phyloP scores from a whole-genome alignment of 345 rosid species.

The Hypericum androsaemum region DNA sequence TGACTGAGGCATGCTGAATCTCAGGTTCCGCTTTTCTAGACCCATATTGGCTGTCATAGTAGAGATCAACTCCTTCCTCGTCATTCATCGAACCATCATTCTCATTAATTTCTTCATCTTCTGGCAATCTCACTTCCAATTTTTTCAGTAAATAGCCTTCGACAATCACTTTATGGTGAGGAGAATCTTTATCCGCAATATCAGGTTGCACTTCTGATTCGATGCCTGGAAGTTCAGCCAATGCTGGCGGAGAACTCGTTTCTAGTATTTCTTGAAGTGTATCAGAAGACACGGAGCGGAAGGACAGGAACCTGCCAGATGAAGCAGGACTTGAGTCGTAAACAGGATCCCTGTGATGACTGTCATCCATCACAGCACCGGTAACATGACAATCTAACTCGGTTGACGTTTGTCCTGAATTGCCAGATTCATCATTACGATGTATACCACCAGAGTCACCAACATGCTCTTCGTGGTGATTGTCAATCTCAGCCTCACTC shows the following conservation, averaged over 20 bases:
- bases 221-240: slow-evolving; percentile 15
- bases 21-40: slow-evolving; percentile 17
- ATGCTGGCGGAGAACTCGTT: slow-evolving; percentile 17
- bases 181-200: slow-evolving; percentile 12
- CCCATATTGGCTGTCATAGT: slow-evolving; percentile 24
- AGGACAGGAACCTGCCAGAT: slow-evolving; percentile 40
- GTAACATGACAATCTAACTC: slow-evolving; percentile 25
- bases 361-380: slow-evolving; percentile 23
- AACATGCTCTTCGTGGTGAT: slow-evolving; percentile 56
- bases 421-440: slow-evolving; percentile 24
- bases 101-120: slow-evolving; percentile 23
- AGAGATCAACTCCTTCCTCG: slow-evolving; percentile 16
- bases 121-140: slow-evolving; percentile 24
- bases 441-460: slow-evolving; percentile 51
- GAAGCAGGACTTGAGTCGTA: slow-evolving; percentile 78
- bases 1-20: slow-evolving; percentile 24
- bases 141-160: slow-evolving; percentile 17
- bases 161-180: slow-evolving; percentile 23
- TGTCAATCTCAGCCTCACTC: too few species aligned
- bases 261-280: slow-evolving; percentile 35
- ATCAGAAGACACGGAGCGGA: slow-evolving; percentile 51
- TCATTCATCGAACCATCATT: slow-evolving; percentile 15
- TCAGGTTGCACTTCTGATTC: slow-evolving; percentile 27
- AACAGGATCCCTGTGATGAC: slow-evolving; percentile 57
- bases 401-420: slow-evolving; percentile 26